Conservation (phyloP, 257 asterid species). For the Verbena officinalis region DNA sequence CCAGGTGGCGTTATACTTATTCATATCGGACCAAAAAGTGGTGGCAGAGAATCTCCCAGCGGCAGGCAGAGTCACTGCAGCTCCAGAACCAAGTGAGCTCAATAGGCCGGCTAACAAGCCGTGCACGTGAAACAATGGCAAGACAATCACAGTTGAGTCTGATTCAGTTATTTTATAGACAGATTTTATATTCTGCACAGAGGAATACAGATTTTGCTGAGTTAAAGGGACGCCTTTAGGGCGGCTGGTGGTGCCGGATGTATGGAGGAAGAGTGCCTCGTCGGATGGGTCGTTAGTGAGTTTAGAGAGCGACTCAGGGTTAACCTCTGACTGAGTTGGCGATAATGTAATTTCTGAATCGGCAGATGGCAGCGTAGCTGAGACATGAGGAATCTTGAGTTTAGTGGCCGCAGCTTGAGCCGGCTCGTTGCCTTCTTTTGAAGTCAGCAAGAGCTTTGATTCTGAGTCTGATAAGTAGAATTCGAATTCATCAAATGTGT, state of each 20-base stretch:
- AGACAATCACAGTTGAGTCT: constrained; percentile 86
- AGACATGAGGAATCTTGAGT: constrained; percentile 69
- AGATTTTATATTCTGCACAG: constrained; percentile 69
- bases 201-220: constrained; percentile 75
- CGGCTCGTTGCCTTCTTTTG: constrained; percentile 80
- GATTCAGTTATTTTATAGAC: constrained; percentile 72
- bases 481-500: constrained; percentile 92
- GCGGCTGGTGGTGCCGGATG: constrained; percentile 99
- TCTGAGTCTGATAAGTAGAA: constrained; percentile 89
- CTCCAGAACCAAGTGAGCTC: constrained; percentile 91
- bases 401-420: constrained; percentile 92
- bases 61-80: constrained; percentile 82
- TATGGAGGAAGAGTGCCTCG: constrained; percentile 87
- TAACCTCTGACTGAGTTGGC: constrained; percentile 42
- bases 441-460: constrained; percentile 70
- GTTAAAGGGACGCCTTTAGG: constrained; percentile 97
- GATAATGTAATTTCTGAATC: constrained; percentile 49
- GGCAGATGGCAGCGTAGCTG: constrained; percentile 51
- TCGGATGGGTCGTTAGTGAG: constrained; percentile 75
- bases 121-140: constrained; percentile 95
- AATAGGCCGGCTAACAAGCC: constrained; percentile 83
- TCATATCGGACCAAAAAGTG: constrained; percentile 94
- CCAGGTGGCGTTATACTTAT: constrained; percentile 77
- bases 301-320: constrained; percentile 40
- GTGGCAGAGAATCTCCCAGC: constrained; percentile 96